A percentile compares a stretch with the other conserved stretches of the same genome.
Evolutionary conservation across 768 basidiomycete genomes (phyloP).

Genomic region (Clitopilus passeckerianus): DNA sequence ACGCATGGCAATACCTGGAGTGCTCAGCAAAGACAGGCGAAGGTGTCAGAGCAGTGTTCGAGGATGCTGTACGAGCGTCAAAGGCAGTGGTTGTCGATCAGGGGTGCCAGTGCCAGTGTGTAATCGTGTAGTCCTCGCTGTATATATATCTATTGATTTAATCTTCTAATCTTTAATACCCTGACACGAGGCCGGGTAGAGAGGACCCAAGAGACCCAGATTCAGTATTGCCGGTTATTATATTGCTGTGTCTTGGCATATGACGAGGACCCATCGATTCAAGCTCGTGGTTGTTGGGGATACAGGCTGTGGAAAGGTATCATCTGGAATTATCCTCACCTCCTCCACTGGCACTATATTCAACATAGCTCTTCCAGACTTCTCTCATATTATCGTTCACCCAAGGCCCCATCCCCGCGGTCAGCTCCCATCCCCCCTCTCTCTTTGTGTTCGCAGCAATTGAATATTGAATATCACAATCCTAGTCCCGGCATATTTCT

Average conservation of each 20-base stretch:
- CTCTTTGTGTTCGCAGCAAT: too few species aligned
- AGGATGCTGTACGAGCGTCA: background rate
- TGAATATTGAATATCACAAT: too few species aligned
- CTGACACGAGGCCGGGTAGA: too few species aligned
- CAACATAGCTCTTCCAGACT: background rate
- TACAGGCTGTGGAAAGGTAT: background rate
- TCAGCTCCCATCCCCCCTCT: background rate
- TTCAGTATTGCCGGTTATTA: too few species aligned
- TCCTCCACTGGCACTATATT: background rate
- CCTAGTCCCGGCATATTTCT: too few species aligned
- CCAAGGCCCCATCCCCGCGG: conserved; percentile 6
- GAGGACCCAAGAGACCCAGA: too few species aligned
- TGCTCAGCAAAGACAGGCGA: background rate
- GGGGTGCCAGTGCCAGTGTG: background rate
- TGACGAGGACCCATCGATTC: too few species aligned
- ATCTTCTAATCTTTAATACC: too few species aligned
- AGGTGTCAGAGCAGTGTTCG: background rate
- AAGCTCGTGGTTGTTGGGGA: too few species aligned
- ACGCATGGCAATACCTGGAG: background rate
- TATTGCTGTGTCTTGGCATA: too few species aligned
- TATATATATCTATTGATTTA: background rate
- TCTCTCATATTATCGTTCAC: background rate
- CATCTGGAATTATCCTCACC: background rate
- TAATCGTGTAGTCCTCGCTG: background rate
- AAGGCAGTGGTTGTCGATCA: background rate